Conservation (phyloP, 805 yeast genomes). For the Saccharomycopsis vini region DNA sequence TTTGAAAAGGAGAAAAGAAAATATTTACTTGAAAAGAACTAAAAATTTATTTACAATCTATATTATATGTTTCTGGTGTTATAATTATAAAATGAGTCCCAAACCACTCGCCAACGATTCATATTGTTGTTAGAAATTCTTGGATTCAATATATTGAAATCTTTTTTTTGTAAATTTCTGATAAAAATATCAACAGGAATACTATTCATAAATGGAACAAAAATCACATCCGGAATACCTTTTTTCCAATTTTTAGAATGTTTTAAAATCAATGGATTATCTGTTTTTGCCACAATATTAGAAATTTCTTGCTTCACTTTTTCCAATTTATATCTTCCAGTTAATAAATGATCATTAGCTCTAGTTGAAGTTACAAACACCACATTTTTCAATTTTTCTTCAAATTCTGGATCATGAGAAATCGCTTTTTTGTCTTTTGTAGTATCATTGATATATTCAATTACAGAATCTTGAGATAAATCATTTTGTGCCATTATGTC, state of each 20-base stretch:
- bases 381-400: slow-evolving; percentile 43
- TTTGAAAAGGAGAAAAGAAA: not conserved
- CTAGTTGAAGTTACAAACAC: slow-evolving; percentile 61
- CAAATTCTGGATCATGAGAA: slow-evolving; percentile 24
- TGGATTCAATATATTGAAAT: slow-evolving; percentile 47
- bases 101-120: slow-evolving; percentile 24
- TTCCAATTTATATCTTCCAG: slow-evolving; percentile 51
- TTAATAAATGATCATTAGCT: slow-evolving; percentile 72
- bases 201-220: slow-evolving; percentile 58
- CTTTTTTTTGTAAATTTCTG: slow-evolving; percentile 47
- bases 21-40: not conserved
- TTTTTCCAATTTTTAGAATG: slow-evolving; percentile 32
- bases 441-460: slow-evolving; percentile 33
- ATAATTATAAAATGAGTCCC: slow-evolving; percentile 23
- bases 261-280: slow-evolving; percentile 25
- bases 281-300: slow-evolving; percentile 23
- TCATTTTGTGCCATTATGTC: slow-evolving; percentile 45
- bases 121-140: slow-evolving; percentile 19
- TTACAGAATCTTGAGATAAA: slow-evolving; percentile 55
- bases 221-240: slow-evolving; percentile 53
- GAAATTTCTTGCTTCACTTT: slow-evolving; percentile 32
- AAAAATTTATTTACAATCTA: not conserved
- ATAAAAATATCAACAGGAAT: slow-evolving; percentile 59
- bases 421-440: slow-evolving; percentile 1
- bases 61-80: slow-evolving; percentile 19